Percentiles rank a stretch among this genome's conserved stretches.
These are phyloP conservation scores for Colletotrichum sidae DNA, from an alignment of 2,329 filamentous ascomycete genomes.

Conservation along the genomic window DNA sequence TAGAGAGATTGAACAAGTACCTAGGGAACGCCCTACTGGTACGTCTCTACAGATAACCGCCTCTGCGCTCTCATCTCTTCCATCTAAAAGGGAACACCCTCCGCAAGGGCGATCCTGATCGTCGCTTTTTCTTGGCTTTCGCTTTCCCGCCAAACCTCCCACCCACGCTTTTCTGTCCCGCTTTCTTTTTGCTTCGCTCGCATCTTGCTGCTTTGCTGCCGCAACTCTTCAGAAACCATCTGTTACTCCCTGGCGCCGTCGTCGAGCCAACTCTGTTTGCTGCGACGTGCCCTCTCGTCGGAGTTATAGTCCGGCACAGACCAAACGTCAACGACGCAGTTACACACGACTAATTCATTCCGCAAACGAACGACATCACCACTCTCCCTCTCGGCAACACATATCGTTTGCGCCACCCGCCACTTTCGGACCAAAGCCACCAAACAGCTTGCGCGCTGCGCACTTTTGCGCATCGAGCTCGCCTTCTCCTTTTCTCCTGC, in stretches of 20 bases:
- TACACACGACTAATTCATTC: neutral
- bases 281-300: too few relatives aligned
- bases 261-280: constrained; percentile 5
- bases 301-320: neutral
- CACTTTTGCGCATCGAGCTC: constrained; percentile 26
- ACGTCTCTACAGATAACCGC: neutral
- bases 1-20: too few relatives aligned
- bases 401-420: neutral
- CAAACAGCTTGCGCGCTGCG: constrained; percentile 27
- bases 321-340: neutral
- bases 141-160: neutral
- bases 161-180: neutral
- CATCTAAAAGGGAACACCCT: neutral
- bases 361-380: constrained; percentile 20
- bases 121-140: constrained; percentile 26
- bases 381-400: constrained; percentile 2
- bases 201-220: neutral
- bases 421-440: constrained; percentile 15
- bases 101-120: constrained; percentile 23
- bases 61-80: neutral
- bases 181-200: neutral
- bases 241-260: constrained; percentile 7
- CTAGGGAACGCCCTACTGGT: neutral
- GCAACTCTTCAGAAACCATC: neutral
- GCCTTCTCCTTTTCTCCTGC: neutral